A percentile compares a stretch with the other conserved stretches of the same genome.
Conservation (phyloP, 2,329 filamentous ascomycete genomes). For the Raffaelea arxii region DNA sequence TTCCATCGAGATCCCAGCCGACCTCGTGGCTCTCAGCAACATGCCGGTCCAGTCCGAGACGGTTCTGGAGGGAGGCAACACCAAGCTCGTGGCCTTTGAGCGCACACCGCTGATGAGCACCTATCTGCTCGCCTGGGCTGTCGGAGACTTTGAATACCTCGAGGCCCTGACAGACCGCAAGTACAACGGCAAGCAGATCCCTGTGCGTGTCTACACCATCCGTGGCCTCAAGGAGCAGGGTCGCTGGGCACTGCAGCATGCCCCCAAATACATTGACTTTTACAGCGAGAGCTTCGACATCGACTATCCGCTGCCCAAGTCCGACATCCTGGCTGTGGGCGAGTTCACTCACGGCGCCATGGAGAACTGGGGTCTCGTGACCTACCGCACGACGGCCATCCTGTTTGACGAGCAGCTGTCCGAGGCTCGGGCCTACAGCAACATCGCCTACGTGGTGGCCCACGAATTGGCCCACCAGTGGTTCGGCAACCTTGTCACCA, state of each 20-base stretch:
- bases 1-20: conserved; percentile 79
- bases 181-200: conserved; percentile 85
- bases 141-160: conserved; percentile 95
- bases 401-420: conserved; percentile 93
- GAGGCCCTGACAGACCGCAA: conserved; percentile 82
- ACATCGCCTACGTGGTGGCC: conserved; percentile 91
- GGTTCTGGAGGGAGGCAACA: conserved; percentile 39
- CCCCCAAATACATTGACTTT: conserved; percentile 88
- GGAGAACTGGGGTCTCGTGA: conserved; percentile 96
- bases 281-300: conserved; percentile 93
- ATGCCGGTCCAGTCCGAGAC: conserved; percentile 77
- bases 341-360: conserved; percentile 84
- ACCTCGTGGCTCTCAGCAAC: conserved; percentile 84
- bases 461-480: conserved; percentile 96
- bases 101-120: conserved; percentile 86
- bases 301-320: conserved; percentile 88
- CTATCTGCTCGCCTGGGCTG: conserved; percentile 83
- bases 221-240: conserved; percentile 90
- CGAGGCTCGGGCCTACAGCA: conserved; percentile 82
- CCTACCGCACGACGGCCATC: conserved; percentile 89
- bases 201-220: conserved; percentile 92
- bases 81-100: conserved; percentile 69
- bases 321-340: conserved; percentile 81
- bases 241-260: conserved; percentile 79
- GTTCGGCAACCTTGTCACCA: conserved; percentile 94